These are phyloP conservation scores for Ambrosiella cleistominuta DNA, from an alignment of 2,329 filamentous ascomycete species.

Conservation along the genomic window DNA sequence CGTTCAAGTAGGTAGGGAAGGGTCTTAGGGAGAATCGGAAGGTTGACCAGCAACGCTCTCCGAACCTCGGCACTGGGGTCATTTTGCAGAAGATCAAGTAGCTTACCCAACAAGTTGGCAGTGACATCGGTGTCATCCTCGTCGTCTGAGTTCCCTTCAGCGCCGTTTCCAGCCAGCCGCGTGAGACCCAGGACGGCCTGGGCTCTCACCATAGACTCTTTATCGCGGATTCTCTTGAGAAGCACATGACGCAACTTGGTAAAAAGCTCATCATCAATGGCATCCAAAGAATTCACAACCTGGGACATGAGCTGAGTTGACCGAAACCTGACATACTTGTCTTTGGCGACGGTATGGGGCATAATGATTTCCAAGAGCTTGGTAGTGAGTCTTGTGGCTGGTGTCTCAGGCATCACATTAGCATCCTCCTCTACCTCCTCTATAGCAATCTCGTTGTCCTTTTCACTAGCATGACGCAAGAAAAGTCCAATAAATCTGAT, in stretches of 20 bases:
- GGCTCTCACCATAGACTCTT: conserved; percentile 78
- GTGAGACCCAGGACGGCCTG: conserved; percentile 87
- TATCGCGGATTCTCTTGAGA: conserved; percentile 75
- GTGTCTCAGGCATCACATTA: conserved; percentile 61
- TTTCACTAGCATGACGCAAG: conserved; percentile 52
- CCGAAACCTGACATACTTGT: conserved; percentile 81
- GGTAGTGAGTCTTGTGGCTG: conserved; percentile 61
- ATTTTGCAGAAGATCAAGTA: conserved; percentile 78
- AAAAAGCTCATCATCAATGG: conserved; percentile 84
- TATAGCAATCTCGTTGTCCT: conserved; percentile 51
- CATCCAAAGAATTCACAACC: conserved; percentile 79
- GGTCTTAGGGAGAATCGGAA: conserved; percentile 70
- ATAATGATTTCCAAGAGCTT: conserved; percentile 57
- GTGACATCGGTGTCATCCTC: conserved; percentile 48
- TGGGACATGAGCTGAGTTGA: conserved; percentile 80
- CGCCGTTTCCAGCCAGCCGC: conserved; percentile 62
- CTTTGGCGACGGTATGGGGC: conserved; percentile 66
- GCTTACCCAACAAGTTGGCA: conserved; percentile 59
- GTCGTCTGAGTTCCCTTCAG: conserved; percentile 51
- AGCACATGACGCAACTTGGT: conserved; percentile 63
- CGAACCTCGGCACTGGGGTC: conserved; percentile 89
- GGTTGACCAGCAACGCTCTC: conserved; percentile 69
- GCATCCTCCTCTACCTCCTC: conserved; percentile 49
- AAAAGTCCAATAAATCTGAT: conserved; percentile 81
- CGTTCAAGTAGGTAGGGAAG: conserved; percentile 78